Percentiles rank a stretch among this genome's conserved stretches.
Evolutionary conservation across 805 yeast genomes (phyloP).

Genomic region (Metschnikowia corniflorae): DNA sequence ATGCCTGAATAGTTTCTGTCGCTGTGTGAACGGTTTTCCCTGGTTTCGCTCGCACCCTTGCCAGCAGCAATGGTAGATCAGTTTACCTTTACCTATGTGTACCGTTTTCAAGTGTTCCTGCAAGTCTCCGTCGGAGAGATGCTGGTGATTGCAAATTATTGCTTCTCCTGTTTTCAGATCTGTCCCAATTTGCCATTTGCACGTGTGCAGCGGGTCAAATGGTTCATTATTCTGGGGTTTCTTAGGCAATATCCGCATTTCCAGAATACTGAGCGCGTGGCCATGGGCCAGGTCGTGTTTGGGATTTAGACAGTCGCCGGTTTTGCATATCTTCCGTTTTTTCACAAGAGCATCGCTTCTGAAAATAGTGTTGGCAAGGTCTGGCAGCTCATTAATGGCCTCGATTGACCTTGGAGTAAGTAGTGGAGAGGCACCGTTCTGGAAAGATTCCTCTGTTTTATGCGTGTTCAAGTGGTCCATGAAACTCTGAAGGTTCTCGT

Average conservation of each 20-base stretch:
- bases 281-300: background rate
- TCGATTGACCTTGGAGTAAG: constrained; percentile 12
- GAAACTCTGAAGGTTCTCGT: constrained; percentile 50
- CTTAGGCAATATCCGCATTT: constrained; percentile 32
- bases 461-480: constrained; percentile 50
- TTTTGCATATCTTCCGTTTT: no score
- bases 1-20: constrained; percentile 85
- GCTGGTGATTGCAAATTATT: constrained; percentile 47
- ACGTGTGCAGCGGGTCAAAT: constrained; percentile 36
- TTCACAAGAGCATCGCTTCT: no score
- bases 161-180: constrained; percentile 25
- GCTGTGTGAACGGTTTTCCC: constrained; percentile 64
- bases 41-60: constrained; percentile 61
- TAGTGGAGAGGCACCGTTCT: constrained; percentile 4
- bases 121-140: constrained; percentile 54
- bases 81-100: constrained; percentile 75
- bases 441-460: constrained; percentile 11
- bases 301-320: no score
- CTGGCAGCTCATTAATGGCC: background rate
- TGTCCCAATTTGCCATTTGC: constrained; percentile 40
- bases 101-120: constrained; percentile 64
- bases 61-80: constrained; percentile 75
- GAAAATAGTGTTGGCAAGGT: background rate
- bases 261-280: constrained; percentile 26
- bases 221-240: constrained; percentile 1